Base-by-base conservation (phyloP, 495 filamentous ascomycete genomes). In the Cetradonia linearis region DNA sequence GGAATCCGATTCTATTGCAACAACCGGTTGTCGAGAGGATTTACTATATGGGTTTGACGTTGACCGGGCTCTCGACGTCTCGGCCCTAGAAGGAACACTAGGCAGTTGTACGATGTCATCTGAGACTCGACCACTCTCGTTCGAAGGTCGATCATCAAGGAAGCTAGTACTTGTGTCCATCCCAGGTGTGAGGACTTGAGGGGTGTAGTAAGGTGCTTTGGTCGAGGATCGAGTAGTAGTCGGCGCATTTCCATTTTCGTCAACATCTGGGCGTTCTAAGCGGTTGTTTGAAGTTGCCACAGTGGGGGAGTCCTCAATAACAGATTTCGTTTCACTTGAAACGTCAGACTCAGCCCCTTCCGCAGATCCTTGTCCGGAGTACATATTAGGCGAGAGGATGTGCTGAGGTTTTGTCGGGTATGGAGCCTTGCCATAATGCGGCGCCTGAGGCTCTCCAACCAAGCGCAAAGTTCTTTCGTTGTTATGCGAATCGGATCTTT, bases 351-450 rank as follows among this genome's bases (percentile, higher is more conserved):
- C 53, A 59, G 68, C 58, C 37, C 55, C 61, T 42, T 23, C 58
- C 9, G 59, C 33, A 36, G 50, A 50, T 30, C 56, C 61, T 34
- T 34, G 58, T 28, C 48, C 59, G 28, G 31, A 30, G n/a, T 61
- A 38, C n/a, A n/a, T 27, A 30, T 62, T 72, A 18, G 78, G 78
- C 52, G 76, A 62, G 46, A 81, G 68, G 14, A 80, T 71, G 56
- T 80, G 78, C 58, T 75, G 77, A 34, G 78, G 76, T 53, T 78
- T 78, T 37, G 78, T 80, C 20, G 78, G 78, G 63, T 74, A 81
- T 18, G 78, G 77, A 13, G 70, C 77, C 37, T 71, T 67, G 27
- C 68, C 69, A 65, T 78, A 77, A 40, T 77, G 66, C 6, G 67
- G 63, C 57, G 75, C 72, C 57, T 76, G 65, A 56, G 73, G 64